Base-by-base conservation (phyloP, 2,329 filamentous ascomycete genomes). In the Xylaria sp. region DNA sequence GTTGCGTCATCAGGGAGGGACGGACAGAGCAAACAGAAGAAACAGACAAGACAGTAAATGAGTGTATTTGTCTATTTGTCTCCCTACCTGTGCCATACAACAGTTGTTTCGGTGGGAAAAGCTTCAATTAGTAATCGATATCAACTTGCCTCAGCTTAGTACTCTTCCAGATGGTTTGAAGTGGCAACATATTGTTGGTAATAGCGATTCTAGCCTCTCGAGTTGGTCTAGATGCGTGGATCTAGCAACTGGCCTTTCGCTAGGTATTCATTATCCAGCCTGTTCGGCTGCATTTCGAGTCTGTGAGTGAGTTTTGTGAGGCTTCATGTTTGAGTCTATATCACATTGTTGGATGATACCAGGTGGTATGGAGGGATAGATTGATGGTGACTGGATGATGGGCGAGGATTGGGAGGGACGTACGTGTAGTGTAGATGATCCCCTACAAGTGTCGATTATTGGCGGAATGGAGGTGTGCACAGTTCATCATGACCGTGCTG, bases 1-100 rank as follows among this genome's bases (percentile, higher is more conserved):
- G 69, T 68, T 69, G 69, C 65, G 65, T 68, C 69, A 70, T 68
- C 69, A 52, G 61, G 50, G 51, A 58, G 63, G 28, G 34, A 63
- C 23, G 46, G 39, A 48, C 46, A 28, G 34, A 57, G 13, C 46
- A 9, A 18, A 13, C 18, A 23, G 46, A 23, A 10, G 25, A 23
- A 28, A 48, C 46, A 28, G 34, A 57, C 15, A 18, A 9, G 46
- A 13, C 18, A 23, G 46, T 9, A 10, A 15, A 23, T 31, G 23
- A 15, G 25, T 28, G 23, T 15, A 1, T 52, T 23, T n/a, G n/a
- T n/a, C n/a, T n/a, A n/a, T n/a, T 48, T 28, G 23, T 31, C 25
- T 28, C 28, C 28, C 28, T 28, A 28, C 28, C 28, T 28, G 28
- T 28, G 28, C 3, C 28, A 28, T 28, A 28, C 1, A 28, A 28